Conservation (phyloP, 1,284 basidiomycete species). For the Heterobasidion occidentale region DNA sequence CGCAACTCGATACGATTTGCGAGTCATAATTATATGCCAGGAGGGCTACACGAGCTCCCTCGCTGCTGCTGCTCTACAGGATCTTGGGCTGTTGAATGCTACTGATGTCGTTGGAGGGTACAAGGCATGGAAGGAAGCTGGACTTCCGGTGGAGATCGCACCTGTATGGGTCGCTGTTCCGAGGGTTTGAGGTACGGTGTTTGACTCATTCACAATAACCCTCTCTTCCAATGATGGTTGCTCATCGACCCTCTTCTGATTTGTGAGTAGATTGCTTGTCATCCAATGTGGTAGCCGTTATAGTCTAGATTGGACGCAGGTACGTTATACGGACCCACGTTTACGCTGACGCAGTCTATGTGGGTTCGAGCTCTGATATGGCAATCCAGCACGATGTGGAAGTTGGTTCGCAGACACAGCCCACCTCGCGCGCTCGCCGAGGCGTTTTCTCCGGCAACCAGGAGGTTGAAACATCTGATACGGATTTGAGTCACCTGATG, state of each 20-base stretch:
- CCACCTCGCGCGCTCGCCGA: too few species aligned
- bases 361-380: too few species aligned
- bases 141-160: conserved; percentile 39
- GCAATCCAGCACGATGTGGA: not conserved
- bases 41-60: conserved; percentile 64
- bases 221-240: too few species aligned
- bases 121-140: conserved; percentile 58
- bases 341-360: too few species aligned
- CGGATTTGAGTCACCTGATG: not conserved
- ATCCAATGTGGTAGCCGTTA: too few species aligned
- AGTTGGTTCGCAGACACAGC: too few species aligned
- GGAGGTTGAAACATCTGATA: not conserved
- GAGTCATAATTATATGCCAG: conserved; percentile 64
- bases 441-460: too few species aligned
- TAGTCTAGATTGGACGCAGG: too few species aligned
- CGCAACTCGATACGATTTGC: conserved; percentile 62
- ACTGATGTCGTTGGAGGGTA: conserved; percentile 72
- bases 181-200: not conserved
- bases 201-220: too few species aligned
- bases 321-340: too few species aligned
- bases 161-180: conserved; percentile 1
- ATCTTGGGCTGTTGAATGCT: conserved; percentile 60
- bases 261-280: not conserved
- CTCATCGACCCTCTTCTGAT: not conserved
- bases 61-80: conserved; percentile 58